Evolutionary conservation across 1,139 yeast genomes (phyloP), one percentile per base, ranked within the genome.

Genomic region (Kodamaea fungicola): DNA sequence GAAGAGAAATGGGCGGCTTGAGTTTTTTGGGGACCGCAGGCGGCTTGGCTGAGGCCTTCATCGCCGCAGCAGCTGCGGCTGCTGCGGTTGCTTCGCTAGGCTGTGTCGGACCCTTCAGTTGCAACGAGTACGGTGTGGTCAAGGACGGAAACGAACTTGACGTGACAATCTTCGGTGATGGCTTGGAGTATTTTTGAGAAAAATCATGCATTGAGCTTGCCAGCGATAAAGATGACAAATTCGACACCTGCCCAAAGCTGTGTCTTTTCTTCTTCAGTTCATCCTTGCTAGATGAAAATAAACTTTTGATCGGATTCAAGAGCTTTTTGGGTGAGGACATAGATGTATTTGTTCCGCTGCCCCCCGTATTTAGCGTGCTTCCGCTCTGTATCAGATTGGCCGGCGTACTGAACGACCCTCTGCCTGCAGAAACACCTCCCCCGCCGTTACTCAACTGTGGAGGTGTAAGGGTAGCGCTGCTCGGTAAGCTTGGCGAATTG

Each of bases 291-390:
- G 58, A 51, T 12, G 59, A 46, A 43, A 70, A 70, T 38, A 70
- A 47, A 48, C 67, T 67, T 49, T 62, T 65, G 26, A 70, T 69
- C 8, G 76, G 76, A 1, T 69, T 62, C 22, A 70, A 51, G 23
- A 70, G 51, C 46, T 68, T 69, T 45, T 70, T 69, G 13, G 75
- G 75, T 3, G 74, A 65, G 39, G 62, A 61, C 30, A 58, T 35
- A 6, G 44, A 40, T 2, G 31, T 33, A 8, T 30, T 35, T 21
- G 31, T 16, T 6, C 31, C 37, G 24, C 13, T 31, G 13, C 9
- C 16, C 19, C 19, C 26, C 10, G 26, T 23, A 23, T 23, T 23
- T n/a, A 23, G 10, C 9, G 26, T 23, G 26, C 26, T n/a, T 23
- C 10, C 9, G 10, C 26, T 23, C 3, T 38, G 31, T 13, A 32